Evolutionary conservation across 2,329 filamentous ascomycete genomes (phyloP), one percentile per base, ranked within the genome.

Genomic region (Lomentospora prolificans): DNA sequence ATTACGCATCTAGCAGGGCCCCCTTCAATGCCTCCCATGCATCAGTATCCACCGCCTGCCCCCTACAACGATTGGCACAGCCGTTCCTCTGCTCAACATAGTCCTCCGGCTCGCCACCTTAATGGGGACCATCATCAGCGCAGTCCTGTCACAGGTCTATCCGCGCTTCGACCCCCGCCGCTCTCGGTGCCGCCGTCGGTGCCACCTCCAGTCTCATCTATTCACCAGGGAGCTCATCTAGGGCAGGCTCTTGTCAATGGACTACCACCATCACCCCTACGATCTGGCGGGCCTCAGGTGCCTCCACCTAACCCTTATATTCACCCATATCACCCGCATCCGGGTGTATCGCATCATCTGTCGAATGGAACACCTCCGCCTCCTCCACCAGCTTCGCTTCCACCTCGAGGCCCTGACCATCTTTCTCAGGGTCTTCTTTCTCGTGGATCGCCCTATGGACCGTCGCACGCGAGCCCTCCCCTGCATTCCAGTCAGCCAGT

Each of bases 91-190:
- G n/a, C 46, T 3, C 76, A 76, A 54, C 75, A 78, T 58, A 72
- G 73, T 36, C 72, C 78, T 3, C 68, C 73, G 33, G 65, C 73
- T 27, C 73, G 75, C 55, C 74, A 79, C 44, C 63, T 80, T 50
- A 83, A 81, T 61, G 76, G 78, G 33, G 77, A 65, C 10, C 66
- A 65, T 12, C 58, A 64, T n/a, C 62, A 70, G 51, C 67, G 67
- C 39, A 62, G 63, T 52, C 59, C 65, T 2, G 59, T 68, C 24
- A 62, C 64, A n/a, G 63, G 68, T 33, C 65, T 77, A 17, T 70
- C 75, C 12, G 67, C 75, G 22, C 71, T 81, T 14, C 74, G 78
- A 7, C 78, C 78, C 3, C 77, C 77, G 25, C 71, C 76, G 4
- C 64, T 76, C 58, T 64, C 69, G 14, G 69, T 70, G 6, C 70